Evolutionary conservation across 257 asterid genomes (phyloP).

Genomic region (Rehmannia glutinosa): DNA sequence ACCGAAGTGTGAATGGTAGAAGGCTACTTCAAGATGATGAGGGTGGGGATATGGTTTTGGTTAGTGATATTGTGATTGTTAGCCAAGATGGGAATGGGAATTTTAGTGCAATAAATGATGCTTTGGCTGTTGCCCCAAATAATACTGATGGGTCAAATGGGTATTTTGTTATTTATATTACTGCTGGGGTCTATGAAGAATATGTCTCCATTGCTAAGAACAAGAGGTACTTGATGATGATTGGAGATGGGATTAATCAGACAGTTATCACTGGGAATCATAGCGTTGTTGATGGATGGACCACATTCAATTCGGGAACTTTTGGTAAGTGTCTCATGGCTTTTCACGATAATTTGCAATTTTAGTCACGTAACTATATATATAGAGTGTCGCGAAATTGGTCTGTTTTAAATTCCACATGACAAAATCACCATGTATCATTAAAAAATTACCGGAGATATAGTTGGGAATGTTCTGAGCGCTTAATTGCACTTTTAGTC

Average conservation of each 20-base stretch:
- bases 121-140: conserved; percentile 56
- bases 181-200: conserved; percentile 66
- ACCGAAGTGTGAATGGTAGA: conserved; percentile 29
- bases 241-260: conserved; percentile 70
- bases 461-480: too few species aligned
- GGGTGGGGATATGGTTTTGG: conserved; percentile 26
- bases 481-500: too few species aligned
- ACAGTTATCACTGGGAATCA: conserved; percentile 70
- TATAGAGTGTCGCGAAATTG: too few species aligned
- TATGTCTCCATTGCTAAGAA: conserved; percentile 52
- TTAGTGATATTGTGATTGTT: conserved; percentile 54
- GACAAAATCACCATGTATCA: too few species aligned
- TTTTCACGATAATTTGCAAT: too few species aligned
- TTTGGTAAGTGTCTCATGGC: too few species aligned
- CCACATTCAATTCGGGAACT: conserved; percentile 67
- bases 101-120: conserved; percentile 56
- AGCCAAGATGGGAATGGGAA: conserved; percentile 53
- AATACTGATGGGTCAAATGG: conserved; percentile 42
- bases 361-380: too few species aligned
- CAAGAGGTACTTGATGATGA: conserved; percentile 62
- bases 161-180: conserved; percentile 50
- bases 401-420: too few species aligned
- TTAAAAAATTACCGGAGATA: too few species aligned
- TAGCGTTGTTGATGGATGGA: conserved; percentile 72
- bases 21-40: conserved; percentile 41